phyloP scores from a whole-genome alignment of 768 basidiomycete genomes.

The Psilocybe tampanensis region DNA sequence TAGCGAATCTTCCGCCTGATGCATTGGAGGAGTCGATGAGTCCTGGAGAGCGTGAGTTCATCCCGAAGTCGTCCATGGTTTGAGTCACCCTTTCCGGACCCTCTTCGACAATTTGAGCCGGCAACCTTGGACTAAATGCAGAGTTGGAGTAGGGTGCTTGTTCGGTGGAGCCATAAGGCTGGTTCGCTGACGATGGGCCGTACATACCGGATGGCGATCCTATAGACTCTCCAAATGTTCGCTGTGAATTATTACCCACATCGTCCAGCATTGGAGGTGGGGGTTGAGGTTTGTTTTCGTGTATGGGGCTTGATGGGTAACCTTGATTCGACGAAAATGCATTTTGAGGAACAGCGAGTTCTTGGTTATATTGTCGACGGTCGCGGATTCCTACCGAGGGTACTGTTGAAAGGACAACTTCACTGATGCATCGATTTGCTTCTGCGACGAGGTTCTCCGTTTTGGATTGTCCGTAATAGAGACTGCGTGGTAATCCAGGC shows the following conservation, averaged over 20 bases:
- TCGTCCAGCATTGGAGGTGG: conserved; percentile 12
- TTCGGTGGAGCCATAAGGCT: not conserved
- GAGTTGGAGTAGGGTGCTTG: not conserved
- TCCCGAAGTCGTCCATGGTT: conserved; percentile 46
- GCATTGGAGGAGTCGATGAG: conserved; percentile 22
- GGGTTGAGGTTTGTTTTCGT: conserved; percentile 20
- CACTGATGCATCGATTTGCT: conserved; percentile 55
- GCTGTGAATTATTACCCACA: not conserved
- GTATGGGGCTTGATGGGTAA: not conserved
- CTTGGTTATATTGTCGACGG: conserved; percentile 21
- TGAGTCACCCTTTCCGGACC: conserved; percentile 3
- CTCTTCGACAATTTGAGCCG: not conserved
- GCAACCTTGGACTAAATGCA: not conserved
- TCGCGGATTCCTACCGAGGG: conserved; percentile 30
- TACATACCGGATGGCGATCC: not conserved
- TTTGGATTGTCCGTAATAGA: conserved; percentile 69
- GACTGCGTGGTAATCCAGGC: conserved; percentile 74
- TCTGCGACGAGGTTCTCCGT: conserved; percentile 66
- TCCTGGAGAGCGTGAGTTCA: conserved; percentile 27
- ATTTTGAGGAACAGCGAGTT: not conserved
- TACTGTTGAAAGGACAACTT: conserved; percentile 50
- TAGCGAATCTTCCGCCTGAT: conserved; percentile 60
- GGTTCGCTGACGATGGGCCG: conserved; percentile 3
- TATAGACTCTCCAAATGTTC: not conserved
- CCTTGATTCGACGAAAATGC: not conserved